phyloP scores from a whole-genome alignment of 1,284 basidiomycete species.

The Microbotryomycetes sp. region DNA sequence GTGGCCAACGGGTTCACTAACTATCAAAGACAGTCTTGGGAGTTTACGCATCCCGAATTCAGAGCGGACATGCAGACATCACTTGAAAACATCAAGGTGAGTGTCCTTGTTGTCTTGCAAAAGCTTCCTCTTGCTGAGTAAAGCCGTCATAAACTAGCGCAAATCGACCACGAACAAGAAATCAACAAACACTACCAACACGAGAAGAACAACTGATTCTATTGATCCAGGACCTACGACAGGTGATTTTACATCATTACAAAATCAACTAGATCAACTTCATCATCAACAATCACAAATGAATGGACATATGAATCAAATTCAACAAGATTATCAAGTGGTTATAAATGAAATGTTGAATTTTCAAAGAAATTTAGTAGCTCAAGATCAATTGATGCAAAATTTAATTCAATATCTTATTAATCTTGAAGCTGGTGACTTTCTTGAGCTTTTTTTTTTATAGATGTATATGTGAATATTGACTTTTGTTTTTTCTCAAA shows the following conservation, averaged over 20 bases:
- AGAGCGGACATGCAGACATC: constrained; percentile 74
- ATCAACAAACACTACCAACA: constrained; percentile 48
- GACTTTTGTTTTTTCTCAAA: neutral
- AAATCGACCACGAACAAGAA: constrained; percentile 70
- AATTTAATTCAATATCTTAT: constrained; percentile 73
- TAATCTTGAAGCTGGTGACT: constrained; percentile 59
- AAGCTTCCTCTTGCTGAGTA: constrained; percentile 47
- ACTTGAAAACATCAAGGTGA: constrained; percentile 69
- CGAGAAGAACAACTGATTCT: neutral
- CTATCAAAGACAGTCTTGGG: constrained; percentile 64
- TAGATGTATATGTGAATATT: too few species aligned
- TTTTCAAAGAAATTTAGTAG: constrained; percentile 74
- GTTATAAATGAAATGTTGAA: constrained; percentile 74
- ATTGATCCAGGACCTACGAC: too few species aligned
- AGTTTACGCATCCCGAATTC: constrained; percentile 92
- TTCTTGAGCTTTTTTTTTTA: neutral
- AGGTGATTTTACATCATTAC: constrained; percentile 47
- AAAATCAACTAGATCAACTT: constrained; percentile 52
- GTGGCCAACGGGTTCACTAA: neutral
- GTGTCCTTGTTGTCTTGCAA: neutral
- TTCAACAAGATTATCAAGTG: constrained; percentile 69
- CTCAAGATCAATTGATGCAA: constrained; percentile 79
- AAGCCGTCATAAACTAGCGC: too few species aligned
- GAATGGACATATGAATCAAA: constrained; percentile 54
- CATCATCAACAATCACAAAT: constrained; percentile 56